Evolutionary conservation across 306 rosid species (phyloP), one percentile per base, ranked within the genome.

Genomic region (Luffa aegyptiaca): DNA sequence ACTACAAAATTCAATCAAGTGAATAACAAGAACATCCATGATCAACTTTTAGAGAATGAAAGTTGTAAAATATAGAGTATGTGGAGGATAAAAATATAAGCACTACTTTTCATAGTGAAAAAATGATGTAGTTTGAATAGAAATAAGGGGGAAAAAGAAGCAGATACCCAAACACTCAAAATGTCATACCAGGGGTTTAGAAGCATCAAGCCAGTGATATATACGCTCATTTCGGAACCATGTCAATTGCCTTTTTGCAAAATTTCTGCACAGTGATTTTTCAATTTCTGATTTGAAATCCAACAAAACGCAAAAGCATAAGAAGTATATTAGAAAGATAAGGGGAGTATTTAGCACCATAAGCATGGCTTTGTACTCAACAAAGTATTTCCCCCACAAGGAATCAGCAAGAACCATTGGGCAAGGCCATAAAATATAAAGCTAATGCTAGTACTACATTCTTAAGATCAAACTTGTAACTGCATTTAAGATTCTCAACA

Each of bases 181-280:
- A 64, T 14, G 20, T 51, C 88, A 77, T 91, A 95, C 93, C 97
- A 87, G 82, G 80, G 97, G 92, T 87, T 88, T 89, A 80, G 98
- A 91, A 74, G 96, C 97, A 83, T 92, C 93, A 79, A 95, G 93
- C 98, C 98, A 95, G 74, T 90, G 93, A 87, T 92, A 95, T 82
- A 91, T 95, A 2, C 21, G 66, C 85, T 95, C 97, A 62, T 91
- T 95, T 37, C 96, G 96, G 71, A 92, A 95, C 97, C 98, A 95
- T 7, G 97, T 92, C 85, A 95, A 80, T 63, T 91, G 97, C 77
- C 97, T 83, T 85, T 94, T 94, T 3, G 97, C 97, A 79, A 94
- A 95, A 80, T 92, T 95, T 88, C 98, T 95, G 90, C 86, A 87
- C 49, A 82, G 13, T 76, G 72, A 58, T 5, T 77, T 79, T 17